These are phyloP conservation scores for Stachybotrys chlorohalonatus DNA, from an alignment of 2,329 filamentous ascomycete genomes.

Conservation along the genomic window DNA sequence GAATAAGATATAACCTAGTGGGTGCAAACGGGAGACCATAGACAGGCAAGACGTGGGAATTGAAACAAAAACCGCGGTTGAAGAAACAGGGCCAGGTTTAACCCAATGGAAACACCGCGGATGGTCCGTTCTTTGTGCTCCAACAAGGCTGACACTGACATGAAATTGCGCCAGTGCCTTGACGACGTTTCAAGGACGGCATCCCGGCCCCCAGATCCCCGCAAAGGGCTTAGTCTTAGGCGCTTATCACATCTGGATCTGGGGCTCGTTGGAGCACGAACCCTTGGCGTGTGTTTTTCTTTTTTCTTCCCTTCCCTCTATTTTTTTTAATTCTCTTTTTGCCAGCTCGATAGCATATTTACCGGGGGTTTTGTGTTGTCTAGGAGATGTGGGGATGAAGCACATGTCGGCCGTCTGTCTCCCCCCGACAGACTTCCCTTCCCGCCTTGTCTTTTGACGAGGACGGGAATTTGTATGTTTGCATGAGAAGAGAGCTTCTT, in stretches of 20 bases:
- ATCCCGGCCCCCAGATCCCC: not conserved
- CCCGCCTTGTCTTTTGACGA: no score
- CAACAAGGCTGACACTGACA: slow-evolving; percentile 31
- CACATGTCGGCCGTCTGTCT: no score
- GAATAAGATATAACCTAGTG: not conserved
- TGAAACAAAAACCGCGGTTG: not conserved
- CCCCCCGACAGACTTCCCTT: no score
- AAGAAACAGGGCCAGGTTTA: not conserved
- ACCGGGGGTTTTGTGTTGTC: no score
- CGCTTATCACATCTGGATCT: not conserved
- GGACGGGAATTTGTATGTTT: no score
- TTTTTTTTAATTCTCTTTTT: no score
- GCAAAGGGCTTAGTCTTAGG: not conserved
- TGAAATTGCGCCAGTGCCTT: slow-evolving; percentile 39
- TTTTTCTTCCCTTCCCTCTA: no score
- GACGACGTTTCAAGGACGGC: slow-evolving; percentile 41
- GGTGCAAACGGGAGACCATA: not conserved
- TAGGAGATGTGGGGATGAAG: no score
- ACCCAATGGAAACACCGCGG: not conserved
- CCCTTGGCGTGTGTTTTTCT: not conserved
- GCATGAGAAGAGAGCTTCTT: no score
- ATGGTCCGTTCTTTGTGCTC: not conserved
- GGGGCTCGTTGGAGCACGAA: no score
- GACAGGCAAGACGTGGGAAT: not conserved
- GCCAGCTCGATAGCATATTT: no score